phyloP scores from a whole-genome alignment of 1,139 yeast genomes.

The Kurtzmaniella quercitrusa region DNA sequence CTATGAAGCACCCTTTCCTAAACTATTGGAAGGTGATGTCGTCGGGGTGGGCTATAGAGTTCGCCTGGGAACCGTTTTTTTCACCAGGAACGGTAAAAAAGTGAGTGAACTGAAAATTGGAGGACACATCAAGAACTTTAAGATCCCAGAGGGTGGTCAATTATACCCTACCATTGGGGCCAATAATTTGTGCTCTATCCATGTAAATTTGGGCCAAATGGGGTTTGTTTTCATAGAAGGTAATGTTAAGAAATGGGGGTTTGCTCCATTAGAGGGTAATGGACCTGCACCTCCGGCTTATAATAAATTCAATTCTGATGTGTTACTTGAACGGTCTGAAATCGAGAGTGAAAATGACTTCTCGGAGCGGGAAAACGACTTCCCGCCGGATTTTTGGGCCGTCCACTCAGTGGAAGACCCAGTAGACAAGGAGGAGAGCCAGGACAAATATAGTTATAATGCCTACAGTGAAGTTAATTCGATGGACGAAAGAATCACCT shows the following conservation, averaged over 20 bases:
- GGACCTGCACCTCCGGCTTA: slow-evolving; percentile 66
- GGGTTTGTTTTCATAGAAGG: slow-evolving; percentile 59
- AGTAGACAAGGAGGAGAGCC: slow-evolving; percentile 6
- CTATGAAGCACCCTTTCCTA: slow-evolving; percentile 41
- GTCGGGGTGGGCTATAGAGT: slow-evolving; percentile 64
- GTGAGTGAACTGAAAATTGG: slow-evolving; percentile 63
- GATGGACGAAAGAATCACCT: slow-evolving; percentile 37
- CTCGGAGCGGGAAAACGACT: slow-evolving; percentile 44
- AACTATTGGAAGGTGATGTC: slow-evolving; percentile 54
- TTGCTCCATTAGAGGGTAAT: slow-evolving; percentile 55
- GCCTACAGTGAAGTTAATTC: slow-evolving; percentile 35
- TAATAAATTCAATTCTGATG: slow-evolving; percentile 51
- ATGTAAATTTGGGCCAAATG: slow-evolving; percentile 54
- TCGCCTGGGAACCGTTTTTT: slow-evolving; percentile 58
- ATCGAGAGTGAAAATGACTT: slow-evolving; percentile 46
- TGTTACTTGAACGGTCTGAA: slow-evolving; percentile 51
- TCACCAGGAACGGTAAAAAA: slow-evolving; percentile 68
- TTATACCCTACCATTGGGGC: slow-evolving; percentile 53
- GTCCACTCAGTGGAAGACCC: slow-evolving; percentile 17
- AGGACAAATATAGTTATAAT: slow-evolving; percentile 38
- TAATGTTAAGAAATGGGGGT: slow-evolving; percentile 63
- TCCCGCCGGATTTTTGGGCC: slow-evolving; percentile 56
- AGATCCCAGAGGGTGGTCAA: slow-evolving; percentile 34
- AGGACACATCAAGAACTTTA: slow-evolving; percentile 56
- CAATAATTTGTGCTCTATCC: slow-evolving; percentile 47